These are phyloP conservation scores for Triangularia setosa DNA, from an alignment of 2,329 filamentous ascomycete genomes.

Conservation along the genomic window DNA sequence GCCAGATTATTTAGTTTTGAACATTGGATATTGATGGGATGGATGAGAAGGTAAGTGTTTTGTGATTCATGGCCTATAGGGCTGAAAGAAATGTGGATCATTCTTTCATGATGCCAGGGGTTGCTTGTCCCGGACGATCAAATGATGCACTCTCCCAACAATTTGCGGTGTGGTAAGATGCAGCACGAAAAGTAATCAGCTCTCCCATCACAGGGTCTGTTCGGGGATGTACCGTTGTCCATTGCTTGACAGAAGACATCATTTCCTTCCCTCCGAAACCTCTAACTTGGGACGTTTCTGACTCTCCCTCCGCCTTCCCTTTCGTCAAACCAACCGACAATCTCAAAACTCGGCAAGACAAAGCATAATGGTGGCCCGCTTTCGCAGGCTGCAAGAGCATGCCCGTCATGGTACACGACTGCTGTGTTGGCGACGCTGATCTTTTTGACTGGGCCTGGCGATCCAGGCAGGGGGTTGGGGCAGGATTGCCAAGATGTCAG, in stretches of 20 bases:
- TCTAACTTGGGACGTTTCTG: not conserved
- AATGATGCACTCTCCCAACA: too few relatives aligned
- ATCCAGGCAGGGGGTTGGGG: slow-evolving; percentile 57
- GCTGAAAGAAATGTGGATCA: too few relatives aligned
- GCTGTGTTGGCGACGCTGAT: slow-evolving; percentile 69
- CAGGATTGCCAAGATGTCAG: slow-evolving; percentile 53
- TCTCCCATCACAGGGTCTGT: slow-evolving; percentile 63
- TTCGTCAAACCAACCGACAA: slow-evolving; percentile 68
- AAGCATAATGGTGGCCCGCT: slow-evolving; percentile 67
- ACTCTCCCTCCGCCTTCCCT: slow-evolving; percentile 50
- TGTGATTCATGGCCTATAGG: too few relatives aligned
- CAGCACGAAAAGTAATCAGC: slow-evolving; percentile 63
- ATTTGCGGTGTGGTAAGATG: too few relatives aligned
- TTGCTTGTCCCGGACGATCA: too few relatives aligned
- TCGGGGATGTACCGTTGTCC: slow-evolving; percentile 67
- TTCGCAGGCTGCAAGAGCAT: slow-evolving; percentile 66
- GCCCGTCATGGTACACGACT: slow-evolving; percentile 63
- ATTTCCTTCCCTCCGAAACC: slow-evolving; percentile 53
- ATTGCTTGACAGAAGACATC: slow-evolving; percentile 62
- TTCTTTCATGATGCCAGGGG: too few relatives aligned
- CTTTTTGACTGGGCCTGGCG: slow-evolving; percentile 54
- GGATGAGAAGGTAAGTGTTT: too few relatives aligned
- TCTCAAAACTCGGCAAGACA: slow-evolving; percentile 59
- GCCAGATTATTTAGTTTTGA: not conserved
- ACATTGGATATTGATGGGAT: not conserved